Base-by-base conservation (phyloP, 2,329 filamentous ascomycete species). In the Epichloe festucae region DNA sequence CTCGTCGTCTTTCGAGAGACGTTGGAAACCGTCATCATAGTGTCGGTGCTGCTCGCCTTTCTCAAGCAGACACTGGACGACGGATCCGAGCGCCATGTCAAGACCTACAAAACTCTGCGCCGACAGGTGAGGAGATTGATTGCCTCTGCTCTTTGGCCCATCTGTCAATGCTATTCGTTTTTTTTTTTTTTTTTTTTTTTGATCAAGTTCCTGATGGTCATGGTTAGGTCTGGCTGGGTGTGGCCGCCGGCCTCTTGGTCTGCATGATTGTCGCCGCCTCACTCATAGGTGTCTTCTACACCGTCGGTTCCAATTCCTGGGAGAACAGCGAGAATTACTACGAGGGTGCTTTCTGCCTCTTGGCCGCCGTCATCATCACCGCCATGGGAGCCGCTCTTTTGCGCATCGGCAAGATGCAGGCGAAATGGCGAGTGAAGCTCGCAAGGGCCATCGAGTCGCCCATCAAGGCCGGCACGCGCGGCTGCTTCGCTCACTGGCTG, bases 1-100 rank as follows among this genome's bases (percentile, higher is more conserved):
- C 90, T 95, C 72, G 87, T 95, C 65, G 83, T 87, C 69, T 93
- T 95, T 65, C 82, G 89, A 63, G 89, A 95, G 70, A 81, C 82
- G 42, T 73, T 95, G 46, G 89, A 95, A 72, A 86, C 85, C 1
- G 83, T 79, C 61, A 89, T 95, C 62, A 87, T 95, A 59, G 81
- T 94, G 56, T 91, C 89, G 0, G 85, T 95, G n/a, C 73, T 95
- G 36, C 77, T 95, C 41, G 81, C 88, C 21, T 94, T 93, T 65
- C 71, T 94, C 53, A 93, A 91, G 67, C 86, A 93, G 65, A 87
- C 84, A 3, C 76, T 94, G 39, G 73, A 73, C 54, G 80, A 73
- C 54, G 80, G 80, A 0, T 79, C 82, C 10, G 74, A 81, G 51
- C 69, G 75, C 53, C 82, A 89, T 70, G 68, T 68, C 5, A 63